phyloP scores from a whole-genome alignment of 306 rosid species.

The Senna siamea region DNA sequence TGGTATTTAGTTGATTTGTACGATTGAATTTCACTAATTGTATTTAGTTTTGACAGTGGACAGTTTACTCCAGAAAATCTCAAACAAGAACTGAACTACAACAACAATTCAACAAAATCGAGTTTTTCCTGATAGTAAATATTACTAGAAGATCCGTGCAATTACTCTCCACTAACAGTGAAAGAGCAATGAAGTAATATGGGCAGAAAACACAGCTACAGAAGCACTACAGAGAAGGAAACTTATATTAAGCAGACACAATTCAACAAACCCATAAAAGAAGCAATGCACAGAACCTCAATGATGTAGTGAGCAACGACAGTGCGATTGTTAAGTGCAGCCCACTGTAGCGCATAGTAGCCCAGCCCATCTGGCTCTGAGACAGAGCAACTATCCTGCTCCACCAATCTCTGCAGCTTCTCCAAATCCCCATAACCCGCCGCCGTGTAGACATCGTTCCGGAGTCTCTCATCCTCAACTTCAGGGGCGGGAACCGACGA shows the following conservation, averaged over 20 bases:
- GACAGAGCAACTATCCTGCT: conserved; percentile 86
- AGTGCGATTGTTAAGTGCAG: conserved; percentile 86
- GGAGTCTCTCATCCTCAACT: conserved; percentile 61
- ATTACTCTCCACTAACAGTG: too few relatives aligned
- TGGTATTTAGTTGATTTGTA: too few relatives aligned
- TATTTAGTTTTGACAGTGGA: too few relatives aligned
- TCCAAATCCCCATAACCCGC: conserved; percentile 99
- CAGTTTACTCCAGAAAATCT: too few relatives aligned
- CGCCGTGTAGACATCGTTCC: conserved; percentile 90
- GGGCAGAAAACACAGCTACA: too few relatives aligned
- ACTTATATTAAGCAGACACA: conserved; percentile 27
- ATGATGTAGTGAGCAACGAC: conserved; percentile 96
- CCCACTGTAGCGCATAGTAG: conserved; percentile 98
- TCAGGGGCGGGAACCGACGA: conserved; percentile 22
- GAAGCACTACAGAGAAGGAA: too few relatives aligned
- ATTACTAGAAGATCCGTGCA: too few relatives aligned
- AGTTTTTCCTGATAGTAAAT: too few relatives aligned
- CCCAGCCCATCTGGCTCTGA: conserved; percentile 91
- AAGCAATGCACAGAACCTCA: conserved; percentile 48
- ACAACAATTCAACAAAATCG: too few relatives aligned
- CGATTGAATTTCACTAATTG: too few relatives aligned
- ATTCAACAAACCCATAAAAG: conserved; percentile 50
- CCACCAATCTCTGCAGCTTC: conserved; percentile 95
- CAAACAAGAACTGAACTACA: too few relatives aligned
- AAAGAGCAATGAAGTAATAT: too few relatives aligned